These are phyloP conservation scores for Volvariella volvacea DNA, from an alignment of 1,284 basidiomycete genomes.

Conservation along the genomic window DNA sequence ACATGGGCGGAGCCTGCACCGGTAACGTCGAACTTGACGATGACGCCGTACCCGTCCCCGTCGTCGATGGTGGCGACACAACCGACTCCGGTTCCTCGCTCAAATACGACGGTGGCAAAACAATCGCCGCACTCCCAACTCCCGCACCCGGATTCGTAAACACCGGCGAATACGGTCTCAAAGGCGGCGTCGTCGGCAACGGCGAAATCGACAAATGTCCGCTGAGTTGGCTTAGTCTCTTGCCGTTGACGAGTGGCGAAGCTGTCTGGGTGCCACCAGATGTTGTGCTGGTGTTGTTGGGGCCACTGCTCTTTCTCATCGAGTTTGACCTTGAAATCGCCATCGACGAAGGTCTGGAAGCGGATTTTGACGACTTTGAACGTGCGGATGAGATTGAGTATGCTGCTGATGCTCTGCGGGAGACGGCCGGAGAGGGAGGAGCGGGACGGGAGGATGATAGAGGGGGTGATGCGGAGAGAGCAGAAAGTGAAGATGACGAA, in stretches of 20 bases:
- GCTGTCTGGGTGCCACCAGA: neutral
- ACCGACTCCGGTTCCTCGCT: too few species aligned
- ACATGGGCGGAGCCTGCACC: too few species aligned
- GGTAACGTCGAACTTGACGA: too few species aligned
- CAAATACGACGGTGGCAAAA: too few species aligned
- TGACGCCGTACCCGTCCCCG: too few species aligned
- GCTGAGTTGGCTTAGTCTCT: too few species aligned
- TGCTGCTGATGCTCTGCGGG: neutral
- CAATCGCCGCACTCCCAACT: too few species aligned
- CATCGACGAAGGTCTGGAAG: neutral
- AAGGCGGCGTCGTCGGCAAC: too few species aligned
- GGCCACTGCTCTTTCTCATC: neutral
- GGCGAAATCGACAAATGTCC: too few species aligned
- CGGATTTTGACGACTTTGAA: neutral
- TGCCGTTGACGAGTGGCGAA: neutral
- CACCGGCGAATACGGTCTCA: too few species aligned
- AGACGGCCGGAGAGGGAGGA: constrained; percentile 3
- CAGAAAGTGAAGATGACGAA: neutral
- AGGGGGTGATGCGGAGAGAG: neutral
- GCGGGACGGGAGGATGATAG: constrained; percentile 2
- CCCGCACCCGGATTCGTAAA: too few species aligned
- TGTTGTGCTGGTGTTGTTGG: neutral
- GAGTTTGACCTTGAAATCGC: neutral
- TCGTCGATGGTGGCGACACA: too few species aligned
- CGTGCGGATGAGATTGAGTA: neutral